A percentile compares a stretch with the other conserved stretches of the same genome.
phyloP scores from a whole-genome alignment of 202 grass and related monocot genomes.

The Elaeis oleifera region DNA sequence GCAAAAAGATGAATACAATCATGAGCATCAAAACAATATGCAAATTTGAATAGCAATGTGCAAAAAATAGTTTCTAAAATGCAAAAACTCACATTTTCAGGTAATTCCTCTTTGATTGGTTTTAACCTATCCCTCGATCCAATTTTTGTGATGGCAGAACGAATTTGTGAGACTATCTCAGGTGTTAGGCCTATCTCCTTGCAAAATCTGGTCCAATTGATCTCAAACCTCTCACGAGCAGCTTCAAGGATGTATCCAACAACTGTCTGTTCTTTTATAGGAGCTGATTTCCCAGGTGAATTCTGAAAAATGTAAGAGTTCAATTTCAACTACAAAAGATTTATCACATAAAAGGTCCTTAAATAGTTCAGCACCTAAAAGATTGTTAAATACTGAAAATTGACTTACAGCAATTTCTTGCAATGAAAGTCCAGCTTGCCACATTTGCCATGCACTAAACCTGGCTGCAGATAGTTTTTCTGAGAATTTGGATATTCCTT shows the following conservation, averaged over 20 bases:
- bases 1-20: too few relatives aligned
- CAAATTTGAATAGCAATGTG: too few relatives aligned
- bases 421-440: conserved; percentile 54
- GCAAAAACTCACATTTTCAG: conserved; percentile 51
- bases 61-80: not conserved
- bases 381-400: not conserved
- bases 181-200: conserved; percentile 48
- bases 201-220: conserved; percentile 77
- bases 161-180: conserved; percentile 62
- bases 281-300: conserved; percentile 40
- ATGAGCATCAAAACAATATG: too few relatives aligned
- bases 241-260: conserved; percentile 75
- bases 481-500: conserved; percentile 26
- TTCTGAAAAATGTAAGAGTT: conserved; percentile 17
- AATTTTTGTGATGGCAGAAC: conserved; percentile 53
- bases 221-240: conserved; percentile 59
- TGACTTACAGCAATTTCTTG: conserved; percentile 34
- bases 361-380: not conserved
- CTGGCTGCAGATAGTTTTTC: conserved; percentile 43
- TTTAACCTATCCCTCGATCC: conserved; percentile 60
- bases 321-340: not conserved
- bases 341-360: too few relatives aligned
- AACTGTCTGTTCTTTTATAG: conserved; percentile 85
- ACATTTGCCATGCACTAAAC: conserved; percentile 68
- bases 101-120: conserved; percentile 81